Percentiles rank a stretch among this genome's conserved stretches.
phyloP scores from a whole-genome alignment of 2,329 filamentous ascomycete genomes.

The Botrytis pseudocinerea region DNA sequence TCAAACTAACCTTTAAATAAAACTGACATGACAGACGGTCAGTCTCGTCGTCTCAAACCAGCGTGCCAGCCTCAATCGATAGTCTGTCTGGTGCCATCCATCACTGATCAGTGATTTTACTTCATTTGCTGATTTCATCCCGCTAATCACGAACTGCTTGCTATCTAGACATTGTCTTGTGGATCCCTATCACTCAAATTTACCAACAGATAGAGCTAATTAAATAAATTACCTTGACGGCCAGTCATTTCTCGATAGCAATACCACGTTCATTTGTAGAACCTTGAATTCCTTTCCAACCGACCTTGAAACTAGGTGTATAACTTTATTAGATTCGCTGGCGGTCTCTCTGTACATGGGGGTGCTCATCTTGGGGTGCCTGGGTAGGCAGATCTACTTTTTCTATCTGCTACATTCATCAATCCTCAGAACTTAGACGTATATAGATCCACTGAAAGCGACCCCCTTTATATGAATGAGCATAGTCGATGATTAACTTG shows the following conservation, averaged over 20 bases:
- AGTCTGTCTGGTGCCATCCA: not conserved
- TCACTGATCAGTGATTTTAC: not conserved
- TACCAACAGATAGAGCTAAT: not conserved
- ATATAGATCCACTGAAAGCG: not conserved
- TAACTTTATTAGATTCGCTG: not conserved
- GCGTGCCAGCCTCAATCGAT: conserved; percentile 2
- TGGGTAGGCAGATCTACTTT: not conserved
- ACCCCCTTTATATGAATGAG: conserved; percentile 6
- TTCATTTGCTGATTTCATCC: not conserved
- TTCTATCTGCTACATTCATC: not conserved
- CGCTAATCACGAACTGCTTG: not conserved
- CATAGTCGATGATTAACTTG: conserved; percentile 1
- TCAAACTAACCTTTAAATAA: not conserved
- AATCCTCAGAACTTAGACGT: not conserved
- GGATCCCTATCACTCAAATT: not conserved
- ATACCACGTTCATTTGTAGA: not conserved
- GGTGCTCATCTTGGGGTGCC: not conserved
- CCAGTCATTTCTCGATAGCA: not conserved
- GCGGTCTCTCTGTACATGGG: not conserved
- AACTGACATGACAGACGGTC: not conserved
- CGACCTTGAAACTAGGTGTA: not conserved
- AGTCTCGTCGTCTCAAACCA: not conserved
- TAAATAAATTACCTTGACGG: not conserved
- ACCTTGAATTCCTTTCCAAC: not conserved
- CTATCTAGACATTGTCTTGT: not conserved